Evolutionary conservation across 768 basidiomycete genomes (phyloP).

Genomic region (Hygrophorus russula): DNA sequence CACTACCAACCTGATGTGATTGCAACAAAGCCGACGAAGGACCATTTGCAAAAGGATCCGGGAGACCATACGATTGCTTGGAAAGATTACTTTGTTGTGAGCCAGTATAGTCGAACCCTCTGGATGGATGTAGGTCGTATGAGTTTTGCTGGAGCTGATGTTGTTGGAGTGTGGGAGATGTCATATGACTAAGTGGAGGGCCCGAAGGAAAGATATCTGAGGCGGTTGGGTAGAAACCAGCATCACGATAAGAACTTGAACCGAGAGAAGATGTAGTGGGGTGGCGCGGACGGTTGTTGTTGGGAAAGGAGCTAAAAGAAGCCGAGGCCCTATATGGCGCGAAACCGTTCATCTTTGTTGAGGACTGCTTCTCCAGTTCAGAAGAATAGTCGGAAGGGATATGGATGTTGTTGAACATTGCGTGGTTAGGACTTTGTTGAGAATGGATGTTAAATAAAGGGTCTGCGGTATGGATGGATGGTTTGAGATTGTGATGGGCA

Average conservation of each 20-base stretch:
- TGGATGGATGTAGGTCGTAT: background rate
- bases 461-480: conserved; percentile 12
- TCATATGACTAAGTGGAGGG: conserved; percentile 15
- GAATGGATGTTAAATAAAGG: conserved; percentile 18
- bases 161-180: conserved; percentile 29
- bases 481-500: conserved; percentile 16
- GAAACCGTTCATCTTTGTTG: conserved; percentile 25
- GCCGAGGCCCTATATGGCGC: conserved; percentile 9
- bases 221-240: conserved; percentile 9
- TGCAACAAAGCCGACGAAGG: conserved; percentile 4
- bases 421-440: conserved; percentile 21
- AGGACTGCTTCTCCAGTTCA: conserved; percentile 27
- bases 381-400: conserved; percentile 24
- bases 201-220: conserved; percentile 21
- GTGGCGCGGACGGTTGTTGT: conserved; percentile 30
- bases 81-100: background rate
- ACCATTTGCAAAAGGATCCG: conserved; percentile 1
- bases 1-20: conserved; percentile 2
- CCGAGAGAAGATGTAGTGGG: conserved; percentile 21
- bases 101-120: conserved; percentile 5
- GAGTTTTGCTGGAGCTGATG: conserved; percentile 1
- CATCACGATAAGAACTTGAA: conserved; percentile 1
- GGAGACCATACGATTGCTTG: conserved; percentile 3
- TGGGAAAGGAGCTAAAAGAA: conserved; percentile 28
- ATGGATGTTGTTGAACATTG: conserved; percentile 24